Evolutionary conservation across 2,329 filamentous ascomycete species (phyloP).

Genomic region (Cryphonectria radicalis): DNA sequence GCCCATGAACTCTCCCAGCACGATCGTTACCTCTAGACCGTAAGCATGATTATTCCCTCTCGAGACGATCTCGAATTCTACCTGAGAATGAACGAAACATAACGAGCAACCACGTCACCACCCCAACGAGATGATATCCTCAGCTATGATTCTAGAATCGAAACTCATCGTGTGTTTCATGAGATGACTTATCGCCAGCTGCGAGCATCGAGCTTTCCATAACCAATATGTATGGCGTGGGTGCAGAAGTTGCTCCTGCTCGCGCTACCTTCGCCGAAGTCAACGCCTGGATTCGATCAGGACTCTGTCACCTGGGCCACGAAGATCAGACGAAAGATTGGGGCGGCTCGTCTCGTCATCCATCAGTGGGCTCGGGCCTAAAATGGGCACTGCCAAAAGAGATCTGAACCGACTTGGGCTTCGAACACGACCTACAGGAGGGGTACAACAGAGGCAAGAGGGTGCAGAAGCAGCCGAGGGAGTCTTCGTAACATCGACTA

Average conservation of each 20-base stretch:
- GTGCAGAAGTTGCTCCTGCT: background rate
- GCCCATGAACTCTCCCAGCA: background rate
- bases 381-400: background rate
- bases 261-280: background rate
- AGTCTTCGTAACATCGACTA: background rate
- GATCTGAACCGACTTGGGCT: background rate
- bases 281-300: background rate
- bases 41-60: background rate
- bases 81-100: background rate
- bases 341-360: background rate
- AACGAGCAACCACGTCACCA: background rate
- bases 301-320: background rate
- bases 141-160: background rate
- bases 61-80: background rate
- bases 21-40: too few species aligned
- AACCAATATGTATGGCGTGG: background rate
- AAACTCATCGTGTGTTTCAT: background rate
- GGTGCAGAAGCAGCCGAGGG: background rate
- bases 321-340: background rate
- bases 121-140: background rate
- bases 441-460: background rate
- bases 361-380: background rate
- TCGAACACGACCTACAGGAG: background rate
- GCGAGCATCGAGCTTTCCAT: background rate
- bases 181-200: background rate